Percentiles rank a stretch among this genome's conserved stretches.
These are phyloP conservation scores for Trichoderma afroharzianum DNA, from an alignment of 2,329 filamentous ascomycete genomes.

Conservation along the genomic window DNA sequence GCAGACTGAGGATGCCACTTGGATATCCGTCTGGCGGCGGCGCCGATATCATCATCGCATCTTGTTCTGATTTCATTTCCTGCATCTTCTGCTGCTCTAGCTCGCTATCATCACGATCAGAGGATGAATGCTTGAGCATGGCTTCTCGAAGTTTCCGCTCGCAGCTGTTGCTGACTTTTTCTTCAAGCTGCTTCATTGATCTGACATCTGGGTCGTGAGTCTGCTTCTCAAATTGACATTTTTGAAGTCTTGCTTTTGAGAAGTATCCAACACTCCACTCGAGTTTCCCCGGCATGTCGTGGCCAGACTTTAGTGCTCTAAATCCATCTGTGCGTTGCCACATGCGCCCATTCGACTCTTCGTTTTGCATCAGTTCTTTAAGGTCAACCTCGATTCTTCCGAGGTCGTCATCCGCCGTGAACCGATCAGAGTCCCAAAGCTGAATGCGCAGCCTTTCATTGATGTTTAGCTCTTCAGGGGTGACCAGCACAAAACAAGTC, in stretches of 20 bases:
- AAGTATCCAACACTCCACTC: constrained; percentile 71
- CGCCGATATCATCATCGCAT: constrained; percentile 64
- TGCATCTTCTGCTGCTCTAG: constrained; percentile 65
- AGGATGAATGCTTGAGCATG: constrained; percentile 40
- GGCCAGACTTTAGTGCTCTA: constrained; percentile 59
- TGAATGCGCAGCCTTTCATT: constrained; percentile 66
- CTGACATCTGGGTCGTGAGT: constrained; percentile 56
- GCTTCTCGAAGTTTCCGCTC: constrained; percentile 65
- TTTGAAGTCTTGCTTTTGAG: constrained; percentile 60
- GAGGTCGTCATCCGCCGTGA: constrained; percentile 70
- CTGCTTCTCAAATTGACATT: constrained; percentile 59
- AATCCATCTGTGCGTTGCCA: constrained; percentile 63
- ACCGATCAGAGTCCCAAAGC: constrained; percentile 72
- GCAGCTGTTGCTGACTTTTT: constrained; percentile 51
- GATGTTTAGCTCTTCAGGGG: constrained; percentile 67
- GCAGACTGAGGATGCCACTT: constrained; percentile 65
- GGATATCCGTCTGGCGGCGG: constrained; percentile 60
- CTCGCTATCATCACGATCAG: constrained; percentile 55
- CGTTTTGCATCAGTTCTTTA: constrained; percentile 58
- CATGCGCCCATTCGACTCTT: constrained; percentile 59
- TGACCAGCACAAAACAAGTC: constrained; percentile 65
- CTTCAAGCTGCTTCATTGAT: constrained; percentile 54
- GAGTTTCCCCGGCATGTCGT: constrained; percentile 66
- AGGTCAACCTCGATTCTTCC: constrained; percentile 68
- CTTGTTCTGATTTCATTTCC: constrained; percentile 58